Evolutionary conservation across 1,284 basidiomycete species (phyloP).

Genomic region (Pyrrhoderma lamaoense): DNA sequence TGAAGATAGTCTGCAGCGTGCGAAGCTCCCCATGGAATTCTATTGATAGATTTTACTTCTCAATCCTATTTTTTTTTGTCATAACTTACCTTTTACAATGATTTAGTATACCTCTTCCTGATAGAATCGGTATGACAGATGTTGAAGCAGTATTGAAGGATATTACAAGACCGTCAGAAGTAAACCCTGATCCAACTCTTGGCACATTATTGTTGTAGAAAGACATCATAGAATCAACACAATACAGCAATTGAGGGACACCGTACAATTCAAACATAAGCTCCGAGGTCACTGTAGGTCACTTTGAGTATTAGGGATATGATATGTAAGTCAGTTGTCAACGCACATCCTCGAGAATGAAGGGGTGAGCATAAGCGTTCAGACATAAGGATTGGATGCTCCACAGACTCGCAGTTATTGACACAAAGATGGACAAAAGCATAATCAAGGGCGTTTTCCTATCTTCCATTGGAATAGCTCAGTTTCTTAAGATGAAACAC

Average conservation of each 20-base stretch:
- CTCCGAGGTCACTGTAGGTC: slow-evolving; percentile 80
- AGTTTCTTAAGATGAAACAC: not conserved
- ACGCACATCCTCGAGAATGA: slow-evolving; percentile 73
- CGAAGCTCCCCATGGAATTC: slow-evolving; percentile 90
- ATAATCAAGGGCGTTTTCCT: slow-evolving; percentile 95
- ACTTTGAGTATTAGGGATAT: slow-evolving; percentile 5
- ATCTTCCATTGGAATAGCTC: slow-evolving; percentile 25
- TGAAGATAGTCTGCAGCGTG: slow-evolving; percentile 90
- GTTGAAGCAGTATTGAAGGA: slow-evolving; percentile 84
- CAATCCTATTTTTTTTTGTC: not conserved
- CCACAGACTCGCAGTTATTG: slow-evolving; percentile 58
- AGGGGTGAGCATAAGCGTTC: slow-evolving; percentile 88
- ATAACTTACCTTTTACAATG: slow-evolving; percentile 72
- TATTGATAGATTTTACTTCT: slow-evolving; percentile 27
- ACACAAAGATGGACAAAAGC: slow-evolving; percentile 86
- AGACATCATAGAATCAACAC: slow-evolving; percentile 89
- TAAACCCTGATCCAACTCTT: slow-evolving; percentile 33
- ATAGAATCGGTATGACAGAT: slow-evolving; percentile 78
- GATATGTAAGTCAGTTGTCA: slow-evolving; percentile 12
- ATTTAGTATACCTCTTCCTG: slow-evolving; percentile 74
- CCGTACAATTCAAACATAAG: slow-evolving; percentile 94
- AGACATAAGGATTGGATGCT: slow-evolving; percentile 92
- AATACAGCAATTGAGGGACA: slow-evolving; percentile 83
- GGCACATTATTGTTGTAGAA: slow-evolving; percentile 69
- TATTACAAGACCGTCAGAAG: slow-evolving; percentile 70